Evolutionary conservation across 768 basidiomycete genomes (phyloP).

Genomic region (Lactarius pseudohatsudake): DNA sequence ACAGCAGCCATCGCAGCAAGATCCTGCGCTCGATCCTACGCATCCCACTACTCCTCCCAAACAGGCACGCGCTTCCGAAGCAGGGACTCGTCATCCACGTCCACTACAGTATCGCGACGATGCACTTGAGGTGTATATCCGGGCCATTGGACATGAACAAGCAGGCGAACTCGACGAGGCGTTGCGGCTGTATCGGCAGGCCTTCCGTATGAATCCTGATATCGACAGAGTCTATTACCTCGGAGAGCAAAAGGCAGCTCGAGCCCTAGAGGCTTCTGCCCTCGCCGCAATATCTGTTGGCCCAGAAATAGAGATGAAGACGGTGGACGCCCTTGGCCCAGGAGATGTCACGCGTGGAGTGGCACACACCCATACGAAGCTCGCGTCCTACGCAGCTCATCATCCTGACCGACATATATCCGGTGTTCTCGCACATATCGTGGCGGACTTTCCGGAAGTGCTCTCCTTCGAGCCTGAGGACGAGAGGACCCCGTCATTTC

Average conservation of each 20-base stretch:
- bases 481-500: slow-evolving; percentile 53
- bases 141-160: slow-evolving; percentile 74
- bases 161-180: slow-evolving; percentile 74
- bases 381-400: slow-evolving; percentile 16
- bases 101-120: slow-evolving; percentile 35
- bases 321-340: neutral
- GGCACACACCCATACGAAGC: neutral
- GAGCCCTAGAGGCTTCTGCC: slow-evolving; percentile 1
- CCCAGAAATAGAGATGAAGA: neutral
- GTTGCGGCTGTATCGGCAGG: slow-evolving; percentile 70
- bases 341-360: slow-evolving; percentile 14
- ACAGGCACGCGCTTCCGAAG: slow-evolving; percentile 15
- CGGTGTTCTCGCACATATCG: slow-evolving; percentile 46
- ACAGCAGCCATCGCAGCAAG: neutral
- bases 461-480: slow-evolving; percentile 68
- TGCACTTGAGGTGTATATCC: slow-evolving; percentile 66
- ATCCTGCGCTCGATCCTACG: neutral
- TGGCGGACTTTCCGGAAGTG: slow-evolving; percentile 48
- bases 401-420: slow-evolving; percentile 35
- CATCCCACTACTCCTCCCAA: slow-evolving; percentile 13
- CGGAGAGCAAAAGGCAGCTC: slow-evolving; percentile 43
- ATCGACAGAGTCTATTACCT: slow-evolving; percentile 71
- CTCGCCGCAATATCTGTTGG: neutral
- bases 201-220: slow-evolving; percentile 73
- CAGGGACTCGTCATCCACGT: neutral